Percentiles rank a stretch among this genome's conserved stretches.
These are phyloP conservation scores for Candida andamanensis DNA, from an alignment of 805 yeast genomes.

Conservation along the genomic window DNA sequence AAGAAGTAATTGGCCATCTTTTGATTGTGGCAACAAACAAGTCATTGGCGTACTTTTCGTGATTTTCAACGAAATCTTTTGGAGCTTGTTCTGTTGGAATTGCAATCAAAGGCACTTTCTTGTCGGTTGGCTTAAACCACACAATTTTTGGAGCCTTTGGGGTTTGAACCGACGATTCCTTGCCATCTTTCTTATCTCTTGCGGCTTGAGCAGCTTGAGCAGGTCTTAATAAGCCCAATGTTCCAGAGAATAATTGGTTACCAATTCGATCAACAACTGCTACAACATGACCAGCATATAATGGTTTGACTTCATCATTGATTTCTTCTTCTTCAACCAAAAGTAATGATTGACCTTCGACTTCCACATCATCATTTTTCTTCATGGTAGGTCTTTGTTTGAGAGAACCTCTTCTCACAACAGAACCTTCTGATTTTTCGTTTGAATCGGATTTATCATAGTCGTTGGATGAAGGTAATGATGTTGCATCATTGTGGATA, in stretches of 20 bases:
- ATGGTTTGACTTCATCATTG: slow-evolving; percentile 85
- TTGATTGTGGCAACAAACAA: slow-evolving; percentile 92
- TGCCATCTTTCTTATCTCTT: slow-evolving; percentile 45
- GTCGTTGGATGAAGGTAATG: slow-evolving; percentile 34
- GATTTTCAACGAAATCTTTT: slow-evolving; percentile 87
- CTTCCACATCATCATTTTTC: slow-evolving; percentile 97
- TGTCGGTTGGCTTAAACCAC: slow-evolving; percentile 98
- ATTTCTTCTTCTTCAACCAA: slow-evolving; percentile 94
- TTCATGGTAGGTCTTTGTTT: slow-evolving; percentile 95
- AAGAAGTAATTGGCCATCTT: slow-evolving; percentile 98
- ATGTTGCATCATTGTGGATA: slow-evolving; percentile 76
- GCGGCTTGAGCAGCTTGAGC: slow-evolving; percentile 90
- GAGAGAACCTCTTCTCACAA: slow-evolving; percentile 77
- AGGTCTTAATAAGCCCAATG: slow-evolving; percentile 89
- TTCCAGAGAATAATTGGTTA: slow-evolving; percentile 93
- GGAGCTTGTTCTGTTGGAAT: slow-evolving; percentile 99
- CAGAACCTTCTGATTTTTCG: slow-evolving; percentile 32
- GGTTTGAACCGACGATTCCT: slow-evolving; percentile 41
- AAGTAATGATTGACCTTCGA: slow-evolving; percentile 91
- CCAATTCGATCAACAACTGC: slow-evolving; percentile 97
- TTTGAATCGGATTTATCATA: slow-evolving; percentile 23
- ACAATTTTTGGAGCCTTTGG: slow-evolving; percentile 82
- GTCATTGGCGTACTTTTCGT: slow-evolving; percentile 73
- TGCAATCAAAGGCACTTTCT: slow-evolving; percentile 95
- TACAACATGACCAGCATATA: slow-evolving; percentile 97